These are phyloP conservation scores for Camellia lanceoleosa DNA, from an alignment of 148 eudicot species.

Conservation along the genomic window DNA sequence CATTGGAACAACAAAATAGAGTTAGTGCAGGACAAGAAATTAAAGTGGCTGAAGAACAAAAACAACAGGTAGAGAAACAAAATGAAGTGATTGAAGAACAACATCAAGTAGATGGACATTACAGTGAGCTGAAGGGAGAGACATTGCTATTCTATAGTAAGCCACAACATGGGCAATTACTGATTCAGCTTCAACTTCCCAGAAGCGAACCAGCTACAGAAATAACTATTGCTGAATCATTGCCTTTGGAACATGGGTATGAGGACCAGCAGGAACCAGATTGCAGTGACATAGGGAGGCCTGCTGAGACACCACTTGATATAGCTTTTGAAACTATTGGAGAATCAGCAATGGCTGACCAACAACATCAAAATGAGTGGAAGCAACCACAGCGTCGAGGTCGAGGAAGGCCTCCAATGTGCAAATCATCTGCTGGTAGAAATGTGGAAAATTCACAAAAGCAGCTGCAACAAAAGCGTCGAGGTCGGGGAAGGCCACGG, in stretches of 20 bases:
- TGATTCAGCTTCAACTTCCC: not conserved
- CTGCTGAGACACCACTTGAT: not conserved
- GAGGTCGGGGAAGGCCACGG: constrained; percentile 9
- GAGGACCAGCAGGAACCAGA: constrained; percentile 1
- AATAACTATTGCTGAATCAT: not conserved
- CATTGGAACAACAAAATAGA: not conserved
- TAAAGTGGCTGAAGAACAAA: not conserved
- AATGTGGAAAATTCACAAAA: constrained; percentile 3
- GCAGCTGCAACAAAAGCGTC: constrained; percentile 6
- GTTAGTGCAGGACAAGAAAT: constrained; percentile 3
- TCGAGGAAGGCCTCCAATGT: constrained; percentile 9
- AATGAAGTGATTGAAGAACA: not conserved
- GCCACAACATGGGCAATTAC: not conserved
- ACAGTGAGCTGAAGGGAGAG: not conserved
- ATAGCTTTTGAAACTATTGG: not conserved
- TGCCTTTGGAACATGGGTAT: constrained; percentile 10
- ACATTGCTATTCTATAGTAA: not conserved
- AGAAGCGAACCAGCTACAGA: not conserved
- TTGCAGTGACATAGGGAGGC: not conserved
- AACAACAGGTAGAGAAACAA: not conserved
- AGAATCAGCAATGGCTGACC: not conserved
- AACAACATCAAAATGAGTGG: constrained; percentile 5
- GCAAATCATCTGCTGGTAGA: constrained; percentile 5
- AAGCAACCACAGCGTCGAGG: not conserved
- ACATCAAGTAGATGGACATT: not conserved